Percentiles rank a stretch among this genome's conserved stretches.
Evolutionary conservation across 2,329 filamentous ascomycete species (phyloP).

Genomic region (Apiospora pterosperma): DNA sequence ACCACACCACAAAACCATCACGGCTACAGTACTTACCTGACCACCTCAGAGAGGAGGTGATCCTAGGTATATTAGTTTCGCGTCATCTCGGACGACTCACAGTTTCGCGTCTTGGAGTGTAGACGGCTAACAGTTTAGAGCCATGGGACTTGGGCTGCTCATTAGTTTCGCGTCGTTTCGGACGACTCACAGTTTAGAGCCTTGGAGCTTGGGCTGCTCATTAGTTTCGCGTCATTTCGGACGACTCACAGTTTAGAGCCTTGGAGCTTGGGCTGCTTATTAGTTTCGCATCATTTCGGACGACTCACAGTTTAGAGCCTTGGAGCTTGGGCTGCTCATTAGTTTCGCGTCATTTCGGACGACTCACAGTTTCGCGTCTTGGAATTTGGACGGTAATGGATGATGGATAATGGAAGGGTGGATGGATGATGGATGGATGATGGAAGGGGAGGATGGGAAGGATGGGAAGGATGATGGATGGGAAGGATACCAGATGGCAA

Average conservation of each 20-base stretch:
- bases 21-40: neutral
- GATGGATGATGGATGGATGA: neutral
- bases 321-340: neutral
- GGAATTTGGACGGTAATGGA: neutral
- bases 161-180: no score
- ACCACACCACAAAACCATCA: no score
- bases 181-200: neutral
- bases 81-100: neutral
- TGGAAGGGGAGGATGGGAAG: no score
- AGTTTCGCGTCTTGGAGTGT: neutral
- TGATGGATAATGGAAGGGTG: neutral
- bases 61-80: neutral
- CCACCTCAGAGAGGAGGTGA: neutral
- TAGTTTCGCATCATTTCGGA: neutral
- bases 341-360: neutral
- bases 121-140: no score
- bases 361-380: neutral
- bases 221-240: no score
- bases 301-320: neutral
- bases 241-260: neutral
- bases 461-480: no score
- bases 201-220: neutral
- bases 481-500: no score
- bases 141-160: no score
- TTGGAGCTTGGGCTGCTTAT: neutral